Evolutionary conservation across 2,329 filamentous ascomycete species (phyloP).

Genomic region (Exophiala sp.): DNA sequence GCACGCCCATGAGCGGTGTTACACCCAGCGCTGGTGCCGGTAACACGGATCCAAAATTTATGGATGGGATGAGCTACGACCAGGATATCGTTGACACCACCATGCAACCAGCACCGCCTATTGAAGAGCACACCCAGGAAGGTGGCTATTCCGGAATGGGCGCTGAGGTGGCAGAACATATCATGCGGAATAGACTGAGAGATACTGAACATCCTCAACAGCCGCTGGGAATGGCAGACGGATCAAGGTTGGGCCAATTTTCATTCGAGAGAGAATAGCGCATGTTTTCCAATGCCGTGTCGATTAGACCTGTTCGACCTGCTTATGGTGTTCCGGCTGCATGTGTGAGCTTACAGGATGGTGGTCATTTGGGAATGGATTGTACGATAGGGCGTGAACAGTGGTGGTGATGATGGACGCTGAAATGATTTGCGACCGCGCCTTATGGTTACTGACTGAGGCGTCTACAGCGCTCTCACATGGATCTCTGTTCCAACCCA

Average conservation of each 20-base stretch:
- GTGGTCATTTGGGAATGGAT: background rate
- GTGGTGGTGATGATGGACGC: background rate
- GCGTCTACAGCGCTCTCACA: too few species aligned
- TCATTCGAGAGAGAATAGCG: slow-evolving; percentile 27
- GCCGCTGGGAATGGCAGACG: slow-evolving; percentile 10
- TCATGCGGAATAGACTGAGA: slow-evolving; percentile 59
- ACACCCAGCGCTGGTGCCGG: slow-evolving; percentile 45
- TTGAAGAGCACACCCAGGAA: slow-evolving; percentile 33
- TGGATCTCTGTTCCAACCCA: too few species aligned
- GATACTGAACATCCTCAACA: slow-evolving; percentile 41
- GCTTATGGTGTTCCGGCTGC: background rate
- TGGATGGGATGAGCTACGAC: slow-evolving; percentile 65
- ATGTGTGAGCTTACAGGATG: background rate
- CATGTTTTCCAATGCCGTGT: background rate
- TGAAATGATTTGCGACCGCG: too few species aligned
- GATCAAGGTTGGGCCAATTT: slow-evolving; percentile 27
- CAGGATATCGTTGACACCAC: slow-evolving; percentile 64
- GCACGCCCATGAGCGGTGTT: slow-evolving; percentile 43
- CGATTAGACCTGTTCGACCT: background rate
- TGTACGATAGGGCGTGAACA: background rate
- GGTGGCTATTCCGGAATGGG: slow-evolving; percentile 30
- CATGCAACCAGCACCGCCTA: slow-evolving; percentile 54
- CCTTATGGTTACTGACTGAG: too few species aligned
- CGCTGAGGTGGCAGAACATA: slow-evolving; percentile 61
- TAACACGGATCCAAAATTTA: slow-evolving; percentile 57